Evolutionary conservation across 1,284 basidiomycete species (phyloP), one percentile per base, ranked within the genome.

Genomic region (Cutaneotrichosporon arboriforme): DNA sequence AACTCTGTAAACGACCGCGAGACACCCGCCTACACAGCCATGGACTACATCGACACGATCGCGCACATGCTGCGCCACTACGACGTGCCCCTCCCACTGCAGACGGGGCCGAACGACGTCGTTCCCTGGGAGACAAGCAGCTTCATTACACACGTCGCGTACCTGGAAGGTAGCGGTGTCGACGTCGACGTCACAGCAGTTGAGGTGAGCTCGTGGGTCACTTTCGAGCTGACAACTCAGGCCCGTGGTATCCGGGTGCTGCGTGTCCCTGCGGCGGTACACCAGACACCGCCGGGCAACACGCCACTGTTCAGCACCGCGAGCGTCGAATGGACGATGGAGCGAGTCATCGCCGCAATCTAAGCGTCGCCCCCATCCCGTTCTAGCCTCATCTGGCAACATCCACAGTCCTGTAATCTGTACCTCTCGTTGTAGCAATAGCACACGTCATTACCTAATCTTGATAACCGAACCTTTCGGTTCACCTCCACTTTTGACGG

Each of bases 1-100:
- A 98, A 97, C 69, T 80, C 84, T 14, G 81, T 80, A 56, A 92
- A 92, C 62, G 94, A 98, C 69, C 81, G 94, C 54, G 94, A 98
- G 72, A 97, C 93, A 0, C 80, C 83, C 9, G 87, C 83, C 1
- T 94, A 94, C 72, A 81, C 80, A 1, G 92, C 90, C 0, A 76
- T 82, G 13, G 90, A 96, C 71, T 96, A 94, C 67, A 81, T 96
- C 60, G 87, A 85, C 36, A 82, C 86, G 1, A 87, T 94, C 54
- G 78, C 78, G 4, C 75, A 78, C 33, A 87, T 85, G 17, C 77
- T 94, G 26, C 89, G 90, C 64, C 77, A 81, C 36, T 72, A 69
- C 49, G 74, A 74, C 18, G 75, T 76, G 40, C 66, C 76, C 73
- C 36, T 82, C 80, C 62, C 81, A 79, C 44, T 57, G 35, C 52